Evolutionary conservation across 2,329 filamentous ascomycete genomes (phyloP), one percentile per base, ranked within the genome.

Genomic region (Penicillium sp.): DNA sequence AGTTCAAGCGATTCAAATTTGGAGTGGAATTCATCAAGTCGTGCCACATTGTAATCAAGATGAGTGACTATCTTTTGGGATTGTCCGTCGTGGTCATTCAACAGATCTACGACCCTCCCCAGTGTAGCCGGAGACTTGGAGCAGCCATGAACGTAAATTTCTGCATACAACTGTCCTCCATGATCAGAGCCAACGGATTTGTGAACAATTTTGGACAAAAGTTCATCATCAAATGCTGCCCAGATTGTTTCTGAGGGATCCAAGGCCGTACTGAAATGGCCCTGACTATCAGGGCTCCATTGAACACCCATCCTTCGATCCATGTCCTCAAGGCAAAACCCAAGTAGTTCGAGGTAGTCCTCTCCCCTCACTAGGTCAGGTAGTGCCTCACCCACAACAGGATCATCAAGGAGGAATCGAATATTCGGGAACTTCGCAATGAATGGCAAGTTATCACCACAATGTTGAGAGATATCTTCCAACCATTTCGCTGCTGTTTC

Each of bases 71-170:
- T 51, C n/a, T 48, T 31, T 6, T 61, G 49, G 0, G 50, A 57
- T 15, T 57, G 54, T 2, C 74, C 74, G 39, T 75, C 72, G 45
- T 69, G 61, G 27, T 77, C 73, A 51, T 76, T 65, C 31, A 77
- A 62, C 36, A 73, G 36, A 43, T 73, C 61, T 13, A 66, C 67
- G 36, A 76, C 62, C 12, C 43, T 59, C 15, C 60, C 61, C 27
- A 76, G 61, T 10, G 70, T 62, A 15, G 55, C 45, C 19, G 39
- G 51, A 21, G 70, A 75, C 49, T 68, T 70, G 17, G 74, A 75
- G 47, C 64, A 70, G 29, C 71, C 71, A 35, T 65, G 58, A n/a
- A 59, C 61, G 21, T 56, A 42, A n/a, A 75, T 67, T 38, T 70
- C 67, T 12, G 65, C 49, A 50, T 67, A 57, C 27, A 75, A 55